Conservation (phyloP, 2,329 filamentous ascomycete species). For the Penicillium psychrosexuale region DNA sequence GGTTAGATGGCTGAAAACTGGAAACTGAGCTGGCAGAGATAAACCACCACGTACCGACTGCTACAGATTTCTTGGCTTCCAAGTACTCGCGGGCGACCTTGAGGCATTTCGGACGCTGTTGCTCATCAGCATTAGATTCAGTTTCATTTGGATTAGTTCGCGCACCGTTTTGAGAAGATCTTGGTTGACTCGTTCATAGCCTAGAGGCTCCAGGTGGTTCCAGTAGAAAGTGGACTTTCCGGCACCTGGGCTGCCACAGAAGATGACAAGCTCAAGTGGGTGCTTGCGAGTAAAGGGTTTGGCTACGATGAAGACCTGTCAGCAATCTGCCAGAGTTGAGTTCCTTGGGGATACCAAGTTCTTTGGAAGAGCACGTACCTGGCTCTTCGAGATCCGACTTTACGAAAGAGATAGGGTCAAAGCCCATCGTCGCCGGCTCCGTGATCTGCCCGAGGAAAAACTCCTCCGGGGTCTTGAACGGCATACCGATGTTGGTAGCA, state of each 20-base stretch:
- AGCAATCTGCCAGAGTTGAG: not conserved
- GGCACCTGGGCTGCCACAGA: slow-evolving; percentile 83
- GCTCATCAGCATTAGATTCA: not conserved
- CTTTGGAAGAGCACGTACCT: slow-evolving; percentile 28
- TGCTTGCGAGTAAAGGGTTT: slow-evolving; percentile 57
- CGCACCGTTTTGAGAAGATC: slow-evolving; percentile 72
- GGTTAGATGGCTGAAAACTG: slow-evolving; percentile 5
- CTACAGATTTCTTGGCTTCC: slow-evolving; percentile 64
- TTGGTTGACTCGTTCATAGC: slow-evolving; percentile 85
- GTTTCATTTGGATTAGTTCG: not conserved
- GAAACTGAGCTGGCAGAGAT: not conserved
- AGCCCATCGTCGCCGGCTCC: slow-evolving; percentile 64
- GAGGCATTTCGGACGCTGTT: slow-evolving; percentile 61
- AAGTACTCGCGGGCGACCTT: slow-evolving; percentile 68
- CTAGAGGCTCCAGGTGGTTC: slow-evolving; percentile 70
- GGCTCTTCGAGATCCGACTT: slow-evolving; percentile 28
- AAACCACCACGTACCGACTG: slow-evolving; percentile 61
- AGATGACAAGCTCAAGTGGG: slow-evolving; percentile 71
- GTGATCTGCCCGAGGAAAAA: slow-evolving; percentile 72
- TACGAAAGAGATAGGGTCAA: slow-evolving; percentile 65
- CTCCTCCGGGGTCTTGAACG: slow-evolving; percentile 85
- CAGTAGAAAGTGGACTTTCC: slow-evolving; percentile 93
- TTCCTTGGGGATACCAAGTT: not conserved
- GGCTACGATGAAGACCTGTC: not conserved
- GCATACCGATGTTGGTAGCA: slow-evolving; percentile 76